Evolutionary conservation across 2,329 filamentous ascomycete genomes (phyloP).

Genomic region (Emmonsiellopsis sp.): DNA sequence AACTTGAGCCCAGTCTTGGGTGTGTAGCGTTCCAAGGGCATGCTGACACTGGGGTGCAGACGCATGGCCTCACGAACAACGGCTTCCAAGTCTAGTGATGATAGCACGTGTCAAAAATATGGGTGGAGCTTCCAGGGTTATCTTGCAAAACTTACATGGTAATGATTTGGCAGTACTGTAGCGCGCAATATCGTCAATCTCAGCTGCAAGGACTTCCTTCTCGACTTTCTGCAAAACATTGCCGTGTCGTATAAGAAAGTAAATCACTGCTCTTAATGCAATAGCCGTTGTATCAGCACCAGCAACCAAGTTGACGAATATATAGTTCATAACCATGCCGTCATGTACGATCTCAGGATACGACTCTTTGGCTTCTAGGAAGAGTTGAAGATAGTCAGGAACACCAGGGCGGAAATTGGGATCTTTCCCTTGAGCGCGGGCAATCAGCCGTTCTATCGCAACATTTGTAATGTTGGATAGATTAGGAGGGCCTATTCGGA

Average conservation of each 20-base stretch:
- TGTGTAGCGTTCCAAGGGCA: conserved; percentile 43
- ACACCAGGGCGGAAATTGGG: conserved; percentile 10
- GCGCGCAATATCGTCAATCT: not conserved
- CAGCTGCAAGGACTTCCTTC: conserved; percentile 8
- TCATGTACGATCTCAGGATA: conserved; percentile 29
- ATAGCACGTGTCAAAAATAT: conserved; percentile 5
- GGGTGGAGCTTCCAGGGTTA: not conserved
- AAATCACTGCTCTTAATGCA: conserved; percentile 21
- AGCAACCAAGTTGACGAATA: conserved; percentile 25
- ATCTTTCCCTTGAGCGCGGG: conserved; percentile 11
- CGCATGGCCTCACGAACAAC: conserved; percentile 44
- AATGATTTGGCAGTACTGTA: too few species aligned
- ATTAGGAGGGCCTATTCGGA: conserved; percentile 17
- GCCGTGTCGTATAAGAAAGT: conserved; percentile 14
- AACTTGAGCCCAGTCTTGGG: conserved; percentile 30
- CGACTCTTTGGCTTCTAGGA: conserved; percentile 27
- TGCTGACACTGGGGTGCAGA: conserved; percentile 39
- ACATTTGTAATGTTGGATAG: conserved; percentile 17
- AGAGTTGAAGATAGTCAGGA: conserved; percentile 21
- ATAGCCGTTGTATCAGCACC: conserved; percentile 31
- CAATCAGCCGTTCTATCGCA: conserved; percentile 11
- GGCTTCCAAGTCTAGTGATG: conserved; percentile 38
- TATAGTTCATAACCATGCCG: conserved; percentile 26
- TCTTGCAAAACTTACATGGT: too few species aligned
- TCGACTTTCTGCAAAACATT: conserved; percentile 3